phyloP scores from a whole-genome alignment of 768 basidiomycete species.

The Leucocoprinus birnbaumii region DNA sequence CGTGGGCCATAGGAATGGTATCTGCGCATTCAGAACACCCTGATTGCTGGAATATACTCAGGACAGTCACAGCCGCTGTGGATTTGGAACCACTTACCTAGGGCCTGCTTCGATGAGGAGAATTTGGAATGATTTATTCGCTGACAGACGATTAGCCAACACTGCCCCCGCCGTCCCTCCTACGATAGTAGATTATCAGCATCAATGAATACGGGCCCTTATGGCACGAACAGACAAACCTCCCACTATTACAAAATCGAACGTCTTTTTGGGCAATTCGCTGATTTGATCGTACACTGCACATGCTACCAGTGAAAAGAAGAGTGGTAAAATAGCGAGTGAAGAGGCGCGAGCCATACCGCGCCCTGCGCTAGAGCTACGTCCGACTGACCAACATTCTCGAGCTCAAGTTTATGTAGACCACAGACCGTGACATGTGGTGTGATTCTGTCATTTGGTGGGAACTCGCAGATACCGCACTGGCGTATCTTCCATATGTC shows the following conservation, averaged over 20 bases:
- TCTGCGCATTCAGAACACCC: conserved; percentile 17
- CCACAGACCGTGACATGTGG: too few relatives aligned
- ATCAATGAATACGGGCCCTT: too few relatives aligned
- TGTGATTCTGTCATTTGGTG: too few relatives aligned
- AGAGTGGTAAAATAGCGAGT: neutral
- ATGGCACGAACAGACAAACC: neutral
- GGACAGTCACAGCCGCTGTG: too few relatives aligned
- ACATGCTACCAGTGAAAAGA: neutral
- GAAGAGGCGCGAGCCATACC: neutral
- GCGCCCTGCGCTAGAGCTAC: too few relatives aligned
- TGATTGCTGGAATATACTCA: conserved; percentile 17
- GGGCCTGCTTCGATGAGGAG: conserved; percentile 15
- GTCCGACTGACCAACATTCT: too few relatives aligned
- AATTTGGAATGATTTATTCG: conserved; percentile 6
- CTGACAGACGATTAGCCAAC: conserved; percentile 12
- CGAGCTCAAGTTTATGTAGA: too few relatives aligned
- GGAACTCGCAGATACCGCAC: too few relatives aligned
- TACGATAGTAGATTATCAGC: neutral
- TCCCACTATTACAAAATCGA: conserved; percentile 14
- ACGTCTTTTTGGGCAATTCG: neutral
- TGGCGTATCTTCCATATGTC: too few relatives aligned
- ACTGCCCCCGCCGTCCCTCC: conserved; percentile 12
- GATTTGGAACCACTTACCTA: neutral
- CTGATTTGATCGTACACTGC: conserved; percentile 4
- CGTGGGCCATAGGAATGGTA: conserved; percentile 19